Conservation (phyloP, 345 rosid genomes). For the Linum trigynum region DNA sequence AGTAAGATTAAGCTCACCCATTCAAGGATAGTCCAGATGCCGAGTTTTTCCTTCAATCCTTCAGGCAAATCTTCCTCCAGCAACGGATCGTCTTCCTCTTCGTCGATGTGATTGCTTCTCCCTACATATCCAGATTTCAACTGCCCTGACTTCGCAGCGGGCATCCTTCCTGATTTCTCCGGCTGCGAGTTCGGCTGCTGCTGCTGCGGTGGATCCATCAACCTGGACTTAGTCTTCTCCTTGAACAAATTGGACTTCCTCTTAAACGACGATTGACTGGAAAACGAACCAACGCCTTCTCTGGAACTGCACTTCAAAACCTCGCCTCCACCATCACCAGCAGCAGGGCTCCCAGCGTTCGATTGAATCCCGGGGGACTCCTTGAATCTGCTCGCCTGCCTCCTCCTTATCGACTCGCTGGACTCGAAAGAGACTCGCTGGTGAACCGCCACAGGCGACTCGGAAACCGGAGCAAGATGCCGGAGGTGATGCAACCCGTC, state of each 20-base stretch:
- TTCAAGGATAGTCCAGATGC: slow-evolving; percentile 18
- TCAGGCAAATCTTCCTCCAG: slow-evolving; percentile 24
- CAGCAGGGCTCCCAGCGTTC: background rate
- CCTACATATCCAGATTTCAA: slow-evolving; percentile 25
- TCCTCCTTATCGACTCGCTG: slow-evolving; percentile 16
- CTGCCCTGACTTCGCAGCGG: slow-evolving; percentile 17
- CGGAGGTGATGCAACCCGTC: too few relatives aligned
- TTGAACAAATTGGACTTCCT: slow-evolving; percentile 18
- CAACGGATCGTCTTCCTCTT: slow-evolving; percentile 22
- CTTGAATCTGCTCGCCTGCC: slow-evolving; percentile 5
- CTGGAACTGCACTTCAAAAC: slow-evolving; percentile 20
- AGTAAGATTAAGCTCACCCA: slow-evolving; percentile 24
- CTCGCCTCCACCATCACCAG: slow-evolving; percentile 10
- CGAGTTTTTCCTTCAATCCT: slow-evolving; percentile 13
- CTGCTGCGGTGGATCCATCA: slow-evolving; percentile 17
- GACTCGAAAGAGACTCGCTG: slow-evolving; percentile 31
- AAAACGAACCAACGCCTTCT: slow-evolving; percentile 5
- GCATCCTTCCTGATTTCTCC: slow-evolving; percentile 18
- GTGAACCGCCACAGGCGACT: slow-evolving; percentile 22
- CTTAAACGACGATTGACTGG: slow-evolving; percentile 16
- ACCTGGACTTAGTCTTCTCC: slow-evolving; percentile 23
- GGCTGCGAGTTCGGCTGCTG: background rate
- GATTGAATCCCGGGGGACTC: slow-evolving; percentile 15
- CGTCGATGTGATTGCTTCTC: slow-evolving; percentile 15
- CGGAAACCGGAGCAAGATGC: slow-evolving; percentile 13